Conservation (phyloP, 495 filamentous ascomycete genomes). For the Penicillium verhagenii region DNA sequence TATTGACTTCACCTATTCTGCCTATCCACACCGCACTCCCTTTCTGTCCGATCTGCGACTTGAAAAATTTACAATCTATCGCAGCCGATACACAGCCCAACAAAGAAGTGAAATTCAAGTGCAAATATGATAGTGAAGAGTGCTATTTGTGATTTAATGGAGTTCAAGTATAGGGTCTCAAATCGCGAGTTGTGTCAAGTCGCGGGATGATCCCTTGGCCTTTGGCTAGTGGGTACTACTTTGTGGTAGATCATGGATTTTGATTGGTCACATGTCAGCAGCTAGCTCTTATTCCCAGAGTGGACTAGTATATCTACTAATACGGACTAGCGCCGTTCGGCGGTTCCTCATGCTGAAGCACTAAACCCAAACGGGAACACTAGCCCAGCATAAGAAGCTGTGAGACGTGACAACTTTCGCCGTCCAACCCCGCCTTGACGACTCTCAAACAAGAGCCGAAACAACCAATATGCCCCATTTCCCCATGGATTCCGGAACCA, state of each 20-base stretch:
- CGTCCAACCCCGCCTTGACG: constrained; percentile 23
- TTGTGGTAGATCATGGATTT: too few species aligned
- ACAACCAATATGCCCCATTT: constrained; percentile 40
- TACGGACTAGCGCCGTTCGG: too few species aligned
- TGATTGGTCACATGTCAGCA: too few species aligned
- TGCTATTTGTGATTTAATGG: too few species aligned
- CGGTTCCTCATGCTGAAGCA: too few species aligned
- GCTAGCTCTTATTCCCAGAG: too few species aligned
- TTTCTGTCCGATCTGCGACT: background rate
- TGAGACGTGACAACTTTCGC: constrained; percentile 27
- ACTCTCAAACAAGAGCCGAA: constrained; percentile 9
- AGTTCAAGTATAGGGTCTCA: background rate
- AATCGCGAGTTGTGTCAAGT: background rate
- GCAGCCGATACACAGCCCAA: background rate
- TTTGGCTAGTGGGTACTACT: background rate
- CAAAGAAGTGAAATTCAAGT: background rate
- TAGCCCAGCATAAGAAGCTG: background rate
- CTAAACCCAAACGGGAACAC: background rate
- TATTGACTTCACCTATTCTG: background rate
- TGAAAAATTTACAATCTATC: background rate
- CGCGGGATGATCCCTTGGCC: background rate
- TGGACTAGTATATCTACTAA: too few species aligned
- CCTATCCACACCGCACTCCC: background rate
- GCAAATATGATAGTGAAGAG: background rate
- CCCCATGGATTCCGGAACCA: constrained; percentile 31